Evolutionary conservation across 768 basidiomycete genomes (phyloP).

Genomic region (Suillus lakei): DNA sequence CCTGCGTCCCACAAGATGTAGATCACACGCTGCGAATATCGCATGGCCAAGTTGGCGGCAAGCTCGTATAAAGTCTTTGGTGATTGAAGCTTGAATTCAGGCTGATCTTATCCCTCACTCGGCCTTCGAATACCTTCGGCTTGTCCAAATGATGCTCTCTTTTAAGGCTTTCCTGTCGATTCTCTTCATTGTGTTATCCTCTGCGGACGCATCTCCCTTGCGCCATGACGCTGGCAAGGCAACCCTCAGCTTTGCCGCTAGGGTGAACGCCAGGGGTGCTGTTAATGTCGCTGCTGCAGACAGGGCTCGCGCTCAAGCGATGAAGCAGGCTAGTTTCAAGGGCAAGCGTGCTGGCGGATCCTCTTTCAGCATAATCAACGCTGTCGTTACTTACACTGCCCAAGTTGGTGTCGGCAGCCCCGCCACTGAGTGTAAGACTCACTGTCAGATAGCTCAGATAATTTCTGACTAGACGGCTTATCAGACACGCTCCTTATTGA

Average conservation of each 20-base stretch:
- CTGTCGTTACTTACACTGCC: conserved; percentile 28
- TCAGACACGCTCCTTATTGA: conserved; percentile 35
- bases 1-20: background rate
- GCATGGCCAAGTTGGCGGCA: background rate
- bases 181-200: conserved; percentile 16
- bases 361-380: conserved; percentile 23
- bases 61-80: conserved; percentile 5
- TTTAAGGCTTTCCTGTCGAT: conserved; percentile 14
- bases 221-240: conserved; percentile 9
- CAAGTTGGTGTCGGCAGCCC: conserved; percentile 34
- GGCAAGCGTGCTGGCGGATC: conserved; percentile 14
- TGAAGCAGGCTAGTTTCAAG: conserved; percentile 7
- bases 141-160: conserved; percentile 24
- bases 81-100: conserved; percentile 2
- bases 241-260: conserved; percentile 19
- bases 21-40: background rate
- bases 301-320: conserved; percentile 22
- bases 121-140: conserved; percentile 5
- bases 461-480: background rate
- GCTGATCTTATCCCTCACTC: conserved; percentile 5
- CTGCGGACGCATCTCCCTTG: conserved; percentile 21
- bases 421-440: conserved; percentile 29
- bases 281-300: conserved; percentile 21
- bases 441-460: background rate
- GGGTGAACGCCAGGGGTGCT: conserved; percentile 15